Base-by-base conservation (phyloP, 768 basidiomycete species). In the Cantharellus cinnabarinus region DNA sequence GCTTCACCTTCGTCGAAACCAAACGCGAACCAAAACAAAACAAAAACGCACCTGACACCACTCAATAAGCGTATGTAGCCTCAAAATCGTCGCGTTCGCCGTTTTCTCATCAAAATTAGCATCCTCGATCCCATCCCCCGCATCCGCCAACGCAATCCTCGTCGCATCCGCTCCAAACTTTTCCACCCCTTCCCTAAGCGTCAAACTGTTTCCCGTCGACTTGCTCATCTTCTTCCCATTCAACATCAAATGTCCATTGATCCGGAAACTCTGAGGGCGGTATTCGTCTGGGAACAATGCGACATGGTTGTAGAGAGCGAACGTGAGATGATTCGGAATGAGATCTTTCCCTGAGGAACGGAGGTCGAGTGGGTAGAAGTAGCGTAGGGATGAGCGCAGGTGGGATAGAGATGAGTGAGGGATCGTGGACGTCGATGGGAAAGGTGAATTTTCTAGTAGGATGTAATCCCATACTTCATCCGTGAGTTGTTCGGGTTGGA, bases 211-310 rank as follows among this genome's bases (percentile, higher is more conserved):
- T 5, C 95, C 95, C 51, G 85, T 91, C 69, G 85, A 87, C 78
- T 98, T 99, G 44, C 82, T 83, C 95, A 99, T 99, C 76, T 98
- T 99, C 76, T 91, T 85, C 20, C 94, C 93, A 70, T 99, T 98
- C 69, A 99, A 70, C 83, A 90, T 83, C 74, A 99, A 70, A 68
- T 98, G 94, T 0, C 95, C 95, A 67, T 99, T 99, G 52, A 87
- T 83, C 35, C 95, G 85, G 76, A 99, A 89, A 67, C 87, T 82
- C 65, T 79, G 66, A 0, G 95, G 94, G 87, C 87, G 90, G 67
- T 87, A 79, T 64, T 82, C 77, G 59, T 89, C 83, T 35, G 77
- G 72, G 79, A 98, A 97, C 50, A 98, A 70, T 3, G 95, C 93
- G n/a, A 85, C 82, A 70, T 99, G 95, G 67, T 83, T 85, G 75